Base-by-base conservation (phyloP, 257 asterid genomes). In the Solanum chilense region DNA sequence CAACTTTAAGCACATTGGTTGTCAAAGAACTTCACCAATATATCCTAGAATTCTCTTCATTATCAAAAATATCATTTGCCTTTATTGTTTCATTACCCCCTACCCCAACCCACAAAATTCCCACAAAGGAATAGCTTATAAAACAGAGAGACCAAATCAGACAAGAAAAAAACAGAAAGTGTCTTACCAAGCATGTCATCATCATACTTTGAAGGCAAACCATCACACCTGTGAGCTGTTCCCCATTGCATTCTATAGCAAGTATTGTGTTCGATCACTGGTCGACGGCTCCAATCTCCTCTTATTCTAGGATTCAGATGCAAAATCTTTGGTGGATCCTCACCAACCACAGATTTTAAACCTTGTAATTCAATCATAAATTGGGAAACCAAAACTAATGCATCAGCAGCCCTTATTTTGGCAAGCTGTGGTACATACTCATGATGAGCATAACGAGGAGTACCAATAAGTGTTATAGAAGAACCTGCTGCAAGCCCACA, bases 191-290 rank as follows among this genome's bases (percentile, higher is more conserved):
- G 95, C 93, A 92, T 92, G 90, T 96, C 98, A 82, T 95, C 98
- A 5, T 95, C 98, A 62, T 84, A 87, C 91, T 89, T 94, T 87
- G 98, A 96, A 60, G 95, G 95, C 83, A 91, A 86, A 87, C 99
- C 99, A 91, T 97, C 98, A 88, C 99, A 95, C 92, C 98, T 93
- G 87, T 94, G 98, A 91, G 97, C 93, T 11, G 88, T 86, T 69
- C 99, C 98, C 99, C 99, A 97, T 89, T 97, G 99, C 99, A 97
- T 96, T 86, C 99, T 96, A 86, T 95, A 97, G 89, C 98, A 97
- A 9, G 98, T 96, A 91, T 96, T 97, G 87, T 97, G 99, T 92
- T 97, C 99, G 86, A 97, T 94, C 58, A 97, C 99, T 68, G 98
- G 98, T 85, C 90, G 95, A 73, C 90, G 98, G 86, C 99, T 97